These are phyloP conservation scores for Cystobasidiaceae sp. DNA, from an alignment of 1,284 basidiomycete species.

Conservation along the genomic window DNA sequence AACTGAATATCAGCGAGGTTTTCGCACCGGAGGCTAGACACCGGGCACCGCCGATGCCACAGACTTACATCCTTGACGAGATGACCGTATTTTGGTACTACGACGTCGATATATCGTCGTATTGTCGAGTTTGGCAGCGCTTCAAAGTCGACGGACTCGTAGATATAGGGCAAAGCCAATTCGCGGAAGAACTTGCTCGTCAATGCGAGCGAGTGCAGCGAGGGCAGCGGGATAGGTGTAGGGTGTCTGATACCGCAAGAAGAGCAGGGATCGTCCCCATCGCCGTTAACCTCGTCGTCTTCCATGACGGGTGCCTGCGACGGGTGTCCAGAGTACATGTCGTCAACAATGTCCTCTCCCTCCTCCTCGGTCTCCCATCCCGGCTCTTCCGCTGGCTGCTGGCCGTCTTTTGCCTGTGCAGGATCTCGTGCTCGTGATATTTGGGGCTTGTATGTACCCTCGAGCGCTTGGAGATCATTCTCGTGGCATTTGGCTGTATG, in stretches of 20 bases:
- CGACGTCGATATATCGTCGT: neutral
- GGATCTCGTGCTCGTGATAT: neutral
- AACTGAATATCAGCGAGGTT: neutral
- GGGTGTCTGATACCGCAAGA: neutral
- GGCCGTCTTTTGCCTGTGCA: neutral
- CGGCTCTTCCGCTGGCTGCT: neutral
- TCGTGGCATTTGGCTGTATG: slow-evolving; percentile 28
- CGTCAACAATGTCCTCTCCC: slow-evolving; percentile 4
- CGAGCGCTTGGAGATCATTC: slow-evolving; percentile 8
- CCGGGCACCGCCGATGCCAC: neutral
- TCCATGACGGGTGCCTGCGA: neutral
- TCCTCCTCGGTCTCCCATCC: slow-evolving; percentile 29
- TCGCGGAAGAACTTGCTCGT: slow-evolving; percentile 4
- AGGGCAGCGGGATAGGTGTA: neutral
- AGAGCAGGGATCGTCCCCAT: neutral
- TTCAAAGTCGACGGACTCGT: slow-evolving; percentile 18
- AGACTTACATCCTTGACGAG: slow-evolving; percentile 16
- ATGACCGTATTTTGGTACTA: slow-evolving; percentile 26
- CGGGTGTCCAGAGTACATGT: too few relatives aligned
- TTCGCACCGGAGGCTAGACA: too few relatives aligned
- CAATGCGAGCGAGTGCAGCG: slow-evolving; percentile 16
- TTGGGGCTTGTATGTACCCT: neutral
- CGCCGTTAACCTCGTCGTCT: neutral
- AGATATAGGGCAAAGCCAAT: slow-evolving; percentile 14
- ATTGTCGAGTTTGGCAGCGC: neutral